Evolutionary conservation across 129 eudicot genomes (phyloP).

Genomic region (Erigeron canadensis): DNA sequence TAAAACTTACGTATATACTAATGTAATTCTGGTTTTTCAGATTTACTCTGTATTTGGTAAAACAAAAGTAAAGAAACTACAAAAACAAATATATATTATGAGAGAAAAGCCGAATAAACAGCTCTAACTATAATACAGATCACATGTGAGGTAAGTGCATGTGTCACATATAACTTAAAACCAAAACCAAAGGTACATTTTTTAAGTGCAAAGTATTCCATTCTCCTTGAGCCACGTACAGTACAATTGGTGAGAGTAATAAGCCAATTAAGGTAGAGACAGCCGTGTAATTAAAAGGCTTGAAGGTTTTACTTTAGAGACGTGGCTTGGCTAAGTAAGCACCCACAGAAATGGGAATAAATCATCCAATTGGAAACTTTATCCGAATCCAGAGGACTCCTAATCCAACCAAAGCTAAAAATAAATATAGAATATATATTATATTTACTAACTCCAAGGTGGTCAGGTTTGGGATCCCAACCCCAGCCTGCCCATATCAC

Average conservation of each 20-base stretch:
- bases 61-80: no score
- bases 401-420: slow-evolving; percentile 19
- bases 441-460: slow-evolving; percentile 53
- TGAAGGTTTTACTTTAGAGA: background rate
- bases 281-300: slow-evolving; percentile 13
- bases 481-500: slow-evolving; percentile 19
- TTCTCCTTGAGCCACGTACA: slow-evolving; percentile 52
- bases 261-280: slow-evolving; percentile 9
- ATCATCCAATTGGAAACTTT: slow-evolving; percentile 38
- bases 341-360: slow-evolving; percentile 45
- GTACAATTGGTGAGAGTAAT: background rate
- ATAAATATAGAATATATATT: slow-evolving; percentile 20
- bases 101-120: no score
- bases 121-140: background rate
- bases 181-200: slow-evolving; percentile 10
- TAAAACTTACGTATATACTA: no score
- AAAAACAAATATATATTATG: no score
- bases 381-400: slow-evolving; percentile 42
- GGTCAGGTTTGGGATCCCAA: slow-evolving; percentile 70
- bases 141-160: slow-evolving; percentile 35
- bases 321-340: slow-evolving; percentile 28
- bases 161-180: slow-evolving; percentile 24
- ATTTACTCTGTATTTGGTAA: no score
- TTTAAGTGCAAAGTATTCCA: slow-evolving; percentile 7
- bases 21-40: no score